Evolutionary conservation across 257 asterid species (phyloP).

Genomic region (Ilex aquifolium): DNA sequence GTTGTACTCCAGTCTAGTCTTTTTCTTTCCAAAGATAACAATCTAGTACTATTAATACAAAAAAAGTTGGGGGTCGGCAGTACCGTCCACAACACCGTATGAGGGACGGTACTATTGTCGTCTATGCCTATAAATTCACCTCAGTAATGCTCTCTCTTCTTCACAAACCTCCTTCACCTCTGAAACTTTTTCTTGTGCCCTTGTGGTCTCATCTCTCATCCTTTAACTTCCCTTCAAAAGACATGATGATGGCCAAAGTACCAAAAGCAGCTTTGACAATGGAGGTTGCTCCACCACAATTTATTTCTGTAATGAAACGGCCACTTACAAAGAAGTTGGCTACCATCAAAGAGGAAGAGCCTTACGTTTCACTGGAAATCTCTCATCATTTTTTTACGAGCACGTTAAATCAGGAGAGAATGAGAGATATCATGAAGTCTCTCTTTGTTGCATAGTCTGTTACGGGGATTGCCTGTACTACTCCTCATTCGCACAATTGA

Average conservation of each 20-base stretch:
- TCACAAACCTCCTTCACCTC: background rate
- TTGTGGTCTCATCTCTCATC: background rate
- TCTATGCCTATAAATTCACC: too few relatives aligned
- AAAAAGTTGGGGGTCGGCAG: too few relatives aligned
- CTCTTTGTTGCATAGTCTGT: conserved; percentile 8
- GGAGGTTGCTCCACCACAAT: conserved; percentile 55
- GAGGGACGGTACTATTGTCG: too few relatives aligned
- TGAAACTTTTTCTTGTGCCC: conserved; percentile 17
- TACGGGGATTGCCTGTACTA: background rate
- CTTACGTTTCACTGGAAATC: conserved; percentile 18
- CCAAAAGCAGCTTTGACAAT: conserved; percentile 33
- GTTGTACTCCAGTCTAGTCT: too few relatives aligned
- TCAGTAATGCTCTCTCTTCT: too few relatives aligned
- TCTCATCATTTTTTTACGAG: conserved; percentile 9
- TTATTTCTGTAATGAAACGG: conserved; percentile 31
- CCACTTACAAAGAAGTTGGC: conserved; percentile 37
- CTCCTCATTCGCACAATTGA: background rate
- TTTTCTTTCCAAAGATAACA: too few relatives aligned
- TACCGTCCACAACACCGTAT: too few relatives aligned
- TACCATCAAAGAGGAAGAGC: conserved; percentile 57
- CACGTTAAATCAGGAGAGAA: conserved; percentile 10
- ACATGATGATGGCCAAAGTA: conserved; percentile 29
- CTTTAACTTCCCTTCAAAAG: background rate
- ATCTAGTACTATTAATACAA: too few relatives aligned
- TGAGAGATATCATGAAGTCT: conserved; percentile 13